Conservation (phyloP, 345 rosid species). For the Brassica nigra region DNA sequence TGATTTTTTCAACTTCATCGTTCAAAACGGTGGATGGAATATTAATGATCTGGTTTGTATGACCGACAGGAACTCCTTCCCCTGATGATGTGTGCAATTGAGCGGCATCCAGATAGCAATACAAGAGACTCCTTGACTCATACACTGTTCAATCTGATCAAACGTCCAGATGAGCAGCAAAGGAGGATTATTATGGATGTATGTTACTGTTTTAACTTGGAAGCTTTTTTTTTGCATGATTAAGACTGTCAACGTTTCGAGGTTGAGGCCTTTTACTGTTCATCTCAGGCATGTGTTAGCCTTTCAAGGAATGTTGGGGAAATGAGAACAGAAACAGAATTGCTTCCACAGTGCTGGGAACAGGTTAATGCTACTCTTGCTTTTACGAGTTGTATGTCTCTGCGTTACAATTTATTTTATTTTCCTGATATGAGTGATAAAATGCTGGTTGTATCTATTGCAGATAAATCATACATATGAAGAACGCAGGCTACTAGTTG, state of each 20-base stretch:
- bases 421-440: constrained; percentile 22
- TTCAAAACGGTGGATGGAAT: constrained; percentile 3
- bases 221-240: constrained; percentile 15
- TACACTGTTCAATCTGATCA: constrained; percentile 87
- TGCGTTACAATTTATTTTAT: not conserved
- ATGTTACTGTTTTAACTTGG: constrained; percentile 43
- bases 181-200: constrained; percentile 95
- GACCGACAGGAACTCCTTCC: constrained; percentile 86
- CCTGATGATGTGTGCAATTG: constrained; percentile 97
- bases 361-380: constrained; percentile 59
- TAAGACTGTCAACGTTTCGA: constrained; percentile 14
- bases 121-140: constrained; percentile 93
- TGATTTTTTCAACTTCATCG: constrained; percentile 4
- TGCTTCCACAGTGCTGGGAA: constrained; percentile 99
- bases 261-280: constrained; percentile 34
- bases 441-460: constrained; percentile 38
- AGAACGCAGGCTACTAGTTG: constrained; percentile 96
- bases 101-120: constrained; percentile 82
- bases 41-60: constrained; percentile 25
- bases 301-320: constrained; percentile 96
- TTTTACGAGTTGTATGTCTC: constrained; percentile 32
- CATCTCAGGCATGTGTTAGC: constrained; percentile 84
- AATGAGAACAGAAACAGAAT: constrained; percentile 96
- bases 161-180: constrained; percentile 98
- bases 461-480: constrained; percentile 96